Base-by-base conservation (phyloP, 306 rosid genomes). In the Lotus japonicus region DNA sequence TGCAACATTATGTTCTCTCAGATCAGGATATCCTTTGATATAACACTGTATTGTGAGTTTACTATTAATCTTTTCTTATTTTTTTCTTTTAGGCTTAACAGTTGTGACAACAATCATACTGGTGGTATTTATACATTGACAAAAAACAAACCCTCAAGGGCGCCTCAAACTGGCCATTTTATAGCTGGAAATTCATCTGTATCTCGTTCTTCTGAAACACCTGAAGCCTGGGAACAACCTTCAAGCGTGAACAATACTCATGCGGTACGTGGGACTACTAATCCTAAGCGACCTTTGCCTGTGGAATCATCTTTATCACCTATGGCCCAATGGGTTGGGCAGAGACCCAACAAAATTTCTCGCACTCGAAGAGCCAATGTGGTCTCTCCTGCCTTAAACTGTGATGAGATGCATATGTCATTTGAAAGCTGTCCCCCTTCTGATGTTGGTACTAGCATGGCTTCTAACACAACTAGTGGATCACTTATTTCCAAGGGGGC, bases 291-390 rank as follows among this genome's bases (percentile, higher is more conserved):
- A 26, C 76, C 86, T 50, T 36, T 89, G 58, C 73, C 92, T 31
- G 36, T 77, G 55, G 90, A 81, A 77, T 81, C 94, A 18, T 70
- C 89, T 61, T 73, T 87, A 39, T 79, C 91, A 56, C 81, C 83
- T 44, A 83, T 92, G 88, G 87, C 91, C 77, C 90, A 87, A 75
- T 92, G 98, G 96, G 92, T 68, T 79, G 95, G 90, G 58, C 96
- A 92, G 76, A 92, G 96, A 73, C 88, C 98, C 28, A 91, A 84
- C 58, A 92, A 89, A 70, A 84, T 71, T 33, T 80, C 91, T 54
- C 95, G 98, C 35, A 86, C 91, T 52, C 81, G 96, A 82, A 87
- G 95, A 84, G 79, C 82, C 66, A 89, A 84, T 86, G 79, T 88
- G 77, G 81, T 84, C 50, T 79, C 88, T 70, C 96, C 98, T 56